Evolutionary conservation across 2,329 filamentous ascomycete species (phyloP), one percentile per base, ranked within the genome.

Genomic region (Aspergillus sp.): DNA sequence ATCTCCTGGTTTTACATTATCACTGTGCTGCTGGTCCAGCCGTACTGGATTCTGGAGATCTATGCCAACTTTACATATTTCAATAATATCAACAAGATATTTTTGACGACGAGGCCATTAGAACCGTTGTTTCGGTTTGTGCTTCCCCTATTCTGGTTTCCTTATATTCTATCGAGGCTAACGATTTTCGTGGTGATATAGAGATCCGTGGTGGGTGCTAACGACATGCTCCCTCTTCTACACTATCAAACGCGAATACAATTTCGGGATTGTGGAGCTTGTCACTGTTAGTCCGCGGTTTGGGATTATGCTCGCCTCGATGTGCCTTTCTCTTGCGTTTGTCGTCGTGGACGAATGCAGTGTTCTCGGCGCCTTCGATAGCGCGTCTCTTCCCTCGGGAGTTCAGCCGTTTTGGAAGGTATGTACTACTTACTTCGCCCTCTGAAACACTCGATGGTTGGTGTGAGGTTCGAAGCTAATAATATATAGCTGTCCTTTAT

Each of bases 131-230:
- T 84, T 64, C 79, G 85, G 79, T 81, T 69, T 25, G 44, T 46
- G 31, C 58, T 48, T 44, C 39, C 2, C 15, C 49, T 51, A 21
- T 25, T 40, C 23, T 41, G 0, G 6, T 23, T 23, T 17, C 11
- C 11, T 15, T 49, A 2, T 14, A 7, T 45, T 25, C 2, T 45
- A 15, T 14, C 6, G 15, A 39, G 11, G 25, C 27, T 31, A 31
- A 31, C 27, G 9, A 1, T 31, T 31, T 31, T 31, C 6, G 7
- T n/a, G 23, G 11, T 21, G 7, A 21, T 23, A 35, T 11, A 81
- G 81, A 9, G 86, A 89, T 62, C 86, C 86, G 0, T 89, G 86
- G 86, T 89, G 86, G 86, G 81, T 89, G 17, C 85, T 86, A 62
- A 87, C 85, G 0, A 82, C 81, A 2, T 64, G 80, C 59, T 83